Evolutionary conservation across 345 rosid species (phyloP), one percentile per base, ranked within the genome.

Genomic region (Melastoma malabathricum): DNA sequence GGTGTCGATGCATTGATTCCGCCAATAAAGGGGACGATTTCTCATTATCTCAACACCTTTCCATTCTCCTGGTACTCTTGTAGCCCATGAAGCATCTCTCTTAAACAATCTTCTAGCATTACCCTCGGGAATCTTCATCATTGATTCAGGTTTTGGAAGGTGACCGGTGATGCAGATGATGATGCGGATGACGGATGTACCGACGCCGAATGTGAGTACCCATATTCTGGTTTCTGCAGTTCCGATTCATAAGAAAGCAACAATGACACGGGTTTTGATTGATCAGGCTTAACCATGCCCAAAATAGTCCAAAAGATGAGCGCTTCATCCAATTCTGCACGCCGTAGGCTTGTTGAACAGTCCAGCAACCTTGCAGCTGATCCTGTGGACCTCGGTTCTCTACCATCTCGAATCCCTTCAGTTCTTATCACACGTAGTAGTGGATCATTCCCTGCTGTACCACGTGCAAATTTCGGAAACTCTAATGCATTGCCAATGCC

Each of bases 371-470:
- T 92, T 47, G 66, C 56, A 38, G 94, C 84, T 20, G 59, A 46
- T 53, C 81, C 79, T 41, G 75, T 79, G 19, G 61, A 55, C 43
- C 58, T 31, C 46, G 60, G 48, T 14, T 52, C 76, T 46, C 22
- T 57, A 56, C 55, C 75, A 44, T 64, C 66, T 3, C 75, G 58
- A 52, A 61, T 76, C 58, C 60, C 68, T 50, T 56, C 73, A 60
- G 64, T 59, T 53, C 83, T 81, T 25, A 62, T 78, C 57, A 57
- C 82, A 14, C 72, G 68, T 69, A 85, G 97, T 59, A 88, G 99
- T 48, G 97, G 99, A 22, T 52, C 84, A 49, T 88, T 77, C 58
- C 90, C 94, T 2, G 99, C 99, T 3, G 54, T 81, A 60, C 75
- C 86, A 18, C 70, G 44, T 53, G 79, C 64, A 41, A 74, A 68